These are phyloP conservation scores for Globisporangium rhizosaccharum DNA, from an alignment of 352 stramenopile species.

Conservation along the genomic window DNA sequence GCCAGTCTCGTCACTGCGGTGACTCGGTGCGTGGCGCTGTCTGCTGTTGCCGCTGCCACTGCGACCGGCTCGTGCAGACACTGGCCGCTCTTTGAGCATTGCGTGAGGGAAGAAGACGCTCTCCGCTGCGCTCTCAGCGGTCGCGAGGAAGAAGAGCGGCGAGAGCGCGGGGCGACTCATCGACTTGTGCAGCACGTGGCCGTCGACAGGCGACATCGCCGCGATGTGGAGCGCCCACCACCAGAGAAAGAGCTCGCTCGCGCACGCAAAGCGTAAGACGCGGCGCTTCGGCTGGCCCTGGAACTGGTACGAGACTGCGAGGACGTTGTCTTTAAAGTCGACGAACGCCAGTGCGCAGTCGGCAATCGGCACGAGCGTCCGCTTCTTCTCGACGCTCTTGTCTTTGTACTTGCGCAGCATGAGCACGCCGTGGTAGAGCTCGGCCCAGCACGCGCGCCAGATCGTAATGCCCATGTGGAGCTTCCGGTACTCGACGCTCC, in stretches of 20 bases:
- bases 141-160: slow-evolving; percentile 48
- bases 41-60: slow-evolving; percentile 1
- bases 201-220: slow-evolving; percentile 35
- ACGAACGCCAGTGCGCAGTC: slow-evolving; percentile 41
- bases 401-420: slow-evolving; percentile 53
- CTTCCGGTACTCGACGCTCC: slow-evolving; percentile 38
- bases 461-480: slow-evolving; percentile 35
- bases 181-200: slow-evolving; percentile 39
- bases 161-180: slow-evolving; percentile 36
- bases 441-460: slow-evolving; percentile 56
- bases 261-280: slow-evolving; percentile 44
- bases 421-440: slow-evolving; percentile 65
- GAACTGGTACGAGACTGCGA: slow-evolving; percentile 59
- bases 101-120: slow-evolving; percentile 58
- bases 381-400: slow-evolving; percentile 44
- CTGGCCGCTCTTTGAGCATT: slow-evolving; percentile 12
- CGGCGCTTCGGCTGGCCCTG: slow-evolving; percentile 37
- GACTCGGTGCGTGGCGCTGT: neutral
- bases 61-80: neutral
- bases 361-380: slow-evolving; percentile 43
- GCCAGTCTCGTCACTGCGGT: slow-evolving; percentile 4
- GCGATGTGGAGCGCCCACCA: slow-evolving; percentile 73
- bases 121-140: slow-evolving; percentile 36
- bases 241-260: slow-evolving; percentile 66
- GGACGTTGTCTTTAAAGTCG: slow-evolving; percentile 38